These are phyloP conservation scores for Phytophthora brassicae DNA, from an alignment of 352 stramenopile genomes.

Conservation along the genomic window DNA sequence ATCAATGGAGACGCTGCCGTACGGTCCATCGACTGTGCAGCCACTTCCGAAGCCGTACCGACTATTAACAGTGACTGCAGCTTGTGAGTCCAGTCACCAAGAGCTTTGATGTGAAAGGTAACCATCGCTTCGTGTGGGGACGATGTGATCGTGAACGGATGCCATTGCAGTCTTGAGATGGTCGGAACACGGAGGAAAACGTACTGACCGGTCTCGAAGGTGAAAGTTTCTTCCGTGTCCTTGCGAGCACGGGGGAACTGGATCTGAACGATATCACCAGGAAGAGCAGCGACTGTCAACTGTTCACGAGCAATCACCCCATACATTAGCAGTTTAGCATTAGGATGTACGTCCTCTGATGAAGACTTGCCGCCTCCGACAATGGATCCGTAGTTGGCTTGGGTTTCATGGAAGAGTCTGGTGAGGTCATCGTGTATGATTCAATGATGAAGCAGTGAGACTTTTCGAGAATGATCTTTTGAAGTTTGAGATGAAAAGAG, in stretches of 20 bases:
- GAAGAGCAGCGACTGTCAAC: too few relatives aligned
- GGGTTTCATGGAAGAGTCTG: too few relatives aligned
- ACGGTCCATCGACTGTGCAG: slow-evolving; percentile 47
- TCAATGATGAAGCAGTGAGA: too few relatives aligned
- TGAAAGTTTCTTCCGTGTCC: slow-evolving; percentile 32
- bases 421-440: too few relatives aligned
- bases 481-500: too few relatives aligned
- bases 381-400: too few relatives aligned
- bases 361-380: too few relatives aligned
- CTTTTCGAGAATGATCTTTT: too few relatives aligned
- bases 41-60: neutral
- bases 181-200: slow-evolving; percentile 70
- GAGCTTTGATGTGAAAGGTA: slow-evolving; percentile 52
- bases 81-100: slow-evolving; percentile 62
- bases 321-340: too few relatives aligned
- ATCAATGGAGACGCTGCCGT: slow-evolving; percentile 31
- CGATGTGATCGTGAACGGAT: slow-evolving; percentile 84
- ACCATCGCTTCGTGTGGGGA: slow-evolving; percentile 52
- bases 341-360: too few relatives aligned
- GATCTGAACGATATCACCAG: slow-evolving; percentile 31
- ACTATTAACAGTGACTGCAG: slow-evolving; percentile 31
- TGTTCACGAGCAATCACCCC: too few relatives aligned
- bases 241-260: slow-evolving; percentile 34
- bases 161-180: slow-evolving; percentile 65
- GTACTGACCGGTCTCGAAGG: slow-evolving; percentile 54